These are phyloP conservation scores for Biscogniauxia marginata DNA, from an alignment of 2,329 filamentous ascomycete genomes.

Conservation along the genomic window DNA sequence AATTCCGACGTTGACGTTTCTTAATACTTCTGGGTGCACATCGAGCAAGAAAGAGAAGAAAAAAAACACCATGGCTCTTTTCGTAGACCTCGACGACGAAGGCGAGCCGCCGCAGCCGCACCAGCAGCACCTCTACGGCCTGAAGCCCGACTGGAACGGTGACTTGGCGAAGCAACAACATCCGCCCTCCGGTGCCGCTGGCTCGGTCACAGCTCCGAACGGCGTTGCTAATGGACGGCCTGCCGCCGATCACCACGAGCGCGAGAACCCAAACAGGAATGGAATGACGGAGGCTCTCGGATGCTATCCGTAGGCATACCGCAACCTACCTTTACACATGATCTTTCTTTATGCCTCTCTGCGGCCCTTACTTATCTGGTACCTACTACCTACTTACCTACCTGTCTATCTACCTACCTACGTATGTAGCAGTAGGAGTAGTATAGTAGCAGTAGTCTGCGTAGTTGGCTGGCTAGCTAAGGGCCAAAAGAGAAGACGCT, in stretches of 20 bases:
- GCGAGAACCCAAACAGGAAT: constrained; percentile 54
- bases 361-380: constrained; percentile 13
- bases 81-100: constrained; percentile 35
- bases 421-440: constrained; percentile 2
- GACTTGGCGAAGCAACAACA: constrained; percentile 13
- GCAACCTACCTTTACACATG: constrained; percentile 29
- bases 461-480: neutral
- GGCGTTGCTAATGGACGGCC: constrained; percentile 8
- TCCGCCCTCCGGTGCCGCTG: constrained; percentile 4
- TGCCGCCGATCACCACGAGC: constrained; percentile 12
- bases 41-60: neutral
- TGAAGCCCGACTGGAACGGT: constrained; percentile 27
- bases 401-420: neutral
- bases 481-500: constrained; percentile 7
- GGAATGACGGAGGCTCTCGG: constrained; percentile 61
- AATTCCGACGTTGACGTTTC: neutral
- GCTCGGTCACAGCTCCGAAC: constrained; percentile 2
- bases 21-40: neutral
- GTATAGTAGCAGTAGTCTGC: constrained; percentile 2
- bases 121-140: constrained; percentile 17
- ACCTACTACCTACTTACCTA: neutral
- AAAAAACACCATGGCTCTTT: constrained; percentile 30
- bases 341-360: constrained; percentile 22
- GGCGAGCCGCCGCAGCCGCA: constrained; percentile 28
- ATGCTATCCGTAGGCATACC: constrained; percentile 64